These are phyloP conservation scores for Wickerhamiella alocasiicola DNA, from an alignment of 805 yeast genomes.

Conservation along the genomic window DNA sequence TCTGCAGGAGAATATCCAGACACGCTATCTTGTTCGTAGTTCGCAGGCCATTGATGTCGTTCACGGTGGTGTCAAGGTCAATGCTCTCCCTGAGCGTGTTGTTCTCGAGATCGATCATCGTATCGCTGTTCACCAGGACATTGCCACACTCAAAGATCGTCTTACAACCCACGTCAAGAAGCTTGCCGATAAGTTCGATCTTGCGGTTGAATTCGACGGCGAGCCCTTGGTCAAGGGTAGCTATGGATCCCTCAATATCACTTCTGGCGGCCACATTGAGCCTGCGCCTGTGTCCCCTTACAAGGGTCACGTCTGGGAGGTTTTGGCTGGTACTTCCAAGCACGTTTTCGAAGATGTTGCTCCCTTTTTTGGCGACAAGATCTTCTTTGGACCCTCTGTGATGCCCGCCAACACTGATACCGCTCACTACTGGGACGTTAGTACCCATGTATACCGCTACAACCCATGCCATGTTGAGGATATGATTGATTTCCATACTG, in stretches of 20 bases:
- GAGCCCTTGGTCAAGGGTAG: slow-evolving; percentile 8
- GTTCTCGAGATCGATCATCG: slow-evolving; percentile 45
- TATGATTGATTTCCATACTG: slow-evolving; percentile 12
- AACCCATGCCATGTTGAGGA: slow-evolving; percentile 30
- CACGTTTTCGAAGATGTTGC: slow-evolving; percentile 42
- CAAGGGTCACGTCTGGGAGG: slow-evolving; percentile 32
- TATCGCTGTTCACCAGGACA: slow-evolving; percentile 43
- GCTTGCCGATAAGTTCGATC: slow-evolving; percentile 34
- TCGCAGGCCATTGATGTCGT: slow-evolving; percentile 53
- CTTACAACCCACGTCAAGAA: slow-evolving; percentile 27
- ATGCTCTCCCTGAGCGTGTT: slow-evolving; percentile 55
- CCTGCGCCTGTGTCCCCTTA: slow-evolving; percentile 41
- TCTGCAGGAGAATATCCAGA: slow-evolving; percentile 13
- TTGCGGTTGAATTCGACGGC: slow-evolving; percentile 31
- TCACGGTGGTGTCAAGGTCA: slow-evolving; percentile 61
- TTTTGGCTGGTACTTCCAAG: slow-evolving; percentile 47
- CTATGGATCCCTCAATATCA: slow-evolving; percentile 11
- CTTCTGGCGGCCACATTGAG: slow-evolving; percentile 25
- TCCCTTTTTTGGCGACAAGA: slow-evolving; percentile 25
- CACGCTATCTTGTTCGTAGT: slow-evolving; percentile 36
- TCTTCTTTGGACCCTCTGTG: slow-evolving; percentile 42
- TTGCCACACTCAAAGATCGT: slow-evolving; percentile 31
- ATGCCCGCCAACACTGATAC: slow-evolving; percentile 64
- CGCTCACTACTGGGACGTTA: slow-evolving; percentile 46
- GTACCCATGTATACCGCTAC: slow-evolving; percentile 46